These are phyloP conservation scores for Xylaria scruposa DNA, from an alignment of 495 filamentous ascomycete genomes.

Conservation along the genomic window DNA sequence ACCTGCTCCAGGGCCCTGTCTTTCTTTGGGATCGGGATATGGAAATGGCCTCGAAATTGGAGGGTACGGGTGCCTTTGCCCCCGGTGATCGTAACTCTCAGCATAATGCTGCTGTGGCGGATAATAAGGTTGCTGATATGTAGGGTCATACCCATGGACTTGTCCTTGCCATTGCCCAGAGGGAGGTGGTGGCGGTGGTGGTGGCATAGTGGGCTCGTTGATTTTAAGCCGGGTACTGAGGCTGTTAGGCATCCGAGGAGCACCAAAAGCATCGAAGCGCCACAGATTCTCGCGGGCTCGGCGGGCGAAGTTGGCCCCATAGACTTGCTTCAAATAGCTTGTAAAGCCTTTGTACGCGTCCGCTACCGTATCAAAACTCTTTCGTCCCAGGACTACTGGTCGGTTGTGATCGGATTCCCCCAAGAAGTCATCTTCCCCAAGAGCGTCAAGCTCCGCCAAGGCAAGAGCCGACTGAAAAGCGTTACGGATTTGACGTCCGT, in stretches of 20 bases:
- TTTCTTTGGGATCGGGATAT: not conserved
- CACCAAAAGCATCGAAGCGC: slow-evolving; percentile 14
- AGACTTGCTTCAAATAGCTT: slow-evolving; percentile 13
- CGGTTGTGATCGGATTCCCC: not conserved
- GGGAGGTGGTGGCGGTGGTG: not conserved
- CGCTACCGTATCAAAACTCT: slow-evolving; percentile 8
- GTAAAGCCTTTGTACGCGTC: slow-evolving; percentile 12
- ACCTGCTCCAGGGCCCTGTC: not conserved
- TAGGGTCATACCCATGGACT: not conserved
- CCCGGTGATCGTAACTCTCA: not conserved
- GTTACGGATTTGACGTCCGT: slow-evolving; percentile 41
- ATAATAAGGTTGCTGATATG: not conserved
- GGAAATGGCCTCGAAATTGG: not conserved
- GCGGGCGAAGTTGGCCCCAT: slow-evolving; percentile 15
- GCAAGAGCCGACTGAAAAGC: slow-evolving; percentile 44
- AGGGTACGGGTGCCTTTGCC: not conserved
- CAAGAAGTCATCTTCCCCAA: not conserved
- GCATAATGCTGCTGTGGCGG: slow-evolving; percentile 9
- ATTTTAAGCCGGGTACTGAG: slow-evolving; percentile 14
- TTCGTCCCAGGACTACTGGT: not conserved
- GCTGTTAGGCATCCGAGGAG: slow-evolving; percentile 13
- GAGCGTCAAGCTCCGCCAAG: slow-evolving; percentile 34
- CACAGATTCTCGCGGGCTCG: slow-evolving; percentile 19
- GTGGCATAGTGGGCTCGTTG: not conserved
- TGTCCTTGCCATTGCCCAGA: slow-evolving; percentile 8